Percentiles rank a stretch among this genome's conserved stretches.
phyloP scores from a whole-genome alignment of 495 filamentous ascomycete species.

The Neurospora sp. region DNA sequence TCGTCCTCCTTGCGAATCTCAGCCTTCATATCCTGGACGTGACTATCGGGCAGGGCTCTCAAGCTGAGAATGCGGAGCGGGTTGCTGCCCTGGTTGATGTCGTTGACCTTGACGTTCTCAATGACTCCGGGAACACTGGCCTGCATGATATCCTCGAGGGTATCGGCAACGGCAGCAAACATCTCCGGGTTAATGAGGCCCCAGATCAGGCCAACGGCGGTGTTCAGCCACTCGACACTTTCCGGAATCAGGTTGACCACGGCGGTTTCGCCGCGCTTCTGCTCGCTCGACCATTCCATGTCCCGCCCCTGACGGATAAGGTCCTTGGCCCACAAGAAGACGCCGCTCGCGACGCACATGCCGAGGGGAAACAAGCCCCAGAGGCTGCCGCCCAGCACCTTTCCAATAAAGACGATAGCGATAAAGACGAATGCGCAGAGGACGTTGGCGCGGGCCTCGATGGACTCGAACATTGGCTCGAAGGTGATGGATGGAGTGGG shows the following conservation, averaged over 20 bases:
- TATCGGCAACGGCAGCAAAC: slow-evolving; percentile 55
- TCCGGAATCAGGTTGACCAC: slow-evolving; percentile 82
- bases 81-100: slow-evolving; percentile 89
- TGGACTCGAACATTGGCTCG: slow-evolving; percentile 66
- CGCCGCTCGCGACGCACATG: slow-evolving; percentile 56
- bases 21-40: slow-evolving; percentile 69
- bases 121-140: slow-evolving; percentile 81
- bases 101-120: slow-evolving; percentile 91
- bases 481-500: slow-evolving; percentile 82
- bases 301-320: slow-evolving; percentile 70
- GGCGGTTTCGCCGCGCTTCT: slow-evolving; percentile 71
- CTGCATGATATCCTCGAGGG: slow-evolving; percentile 79
- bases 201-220: slow-evolving; percentile 71
- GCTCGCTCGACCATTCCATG: slow-evolving; percentile 81
- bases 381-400: slow-evolving; percentile 57
- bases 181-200: slow-evolving; percentile 88
- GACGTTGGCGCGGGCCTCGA: slow-evolving; percentile 61
- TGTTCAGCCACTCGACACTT: slow-evolving; percentile 90
- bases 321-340: slow-evolving; percentile 85
- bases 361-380: slow-evolving; percentile 65
- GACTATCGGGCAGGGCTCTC: slow-evolving; percentile 71
- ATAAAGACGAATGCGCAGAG: slow-evolving; percentile 60
- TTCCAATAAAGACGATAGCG: slow-evolving; percentile 66
- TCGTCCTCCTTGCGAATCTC: slow-evolving; percentile 68
- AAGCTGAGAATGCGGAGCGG: slow-evolving; percentile 83